A percentile compares a stretch with the other conserved stretches of the same genome.
phyloP scores from a whole-genome alignment of 208 protist genomes.

The Jaenimonas drosophilae region DNA sequence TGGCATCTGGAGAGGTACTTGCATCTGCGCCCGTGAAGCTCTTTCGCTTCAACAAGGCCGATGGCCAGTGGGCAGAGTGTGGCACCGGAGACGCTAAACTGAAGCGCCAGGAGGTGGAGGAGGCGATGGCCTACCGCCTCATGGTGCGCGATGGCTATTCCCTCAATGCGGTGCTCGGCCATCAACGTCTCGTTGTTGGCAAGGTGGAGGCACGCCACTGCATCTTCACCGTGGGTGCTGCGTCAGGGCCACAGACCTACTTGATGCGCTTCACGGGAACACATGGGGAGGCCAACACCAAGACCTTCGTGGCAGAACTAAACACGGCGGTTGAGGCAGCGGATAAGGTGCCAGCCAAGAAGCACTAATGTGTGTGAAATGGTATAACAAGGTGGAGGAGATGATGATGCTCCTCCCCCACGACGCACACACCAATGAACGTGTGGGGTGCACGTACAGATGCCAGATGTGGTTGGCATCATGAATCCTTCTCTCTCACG shows the following conservation, averaged over 20 bases:
- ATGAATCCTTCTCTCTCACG: too few species aligned
- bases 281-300: constrained; percentile 27
- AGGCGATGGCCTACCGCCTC: constrained; percentile 35
- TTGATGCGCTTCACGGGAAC: constrained; percentile 59
- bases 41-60: constrained; percentile 44
- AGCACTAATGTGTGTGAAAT: too few species aligned
- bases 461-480: too few species aligned
- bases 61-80: constrained; percentile 54
- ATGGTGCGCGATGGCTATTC: constrained; percentile 77
- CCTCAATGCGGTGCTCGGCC: constrained; percentile 41
- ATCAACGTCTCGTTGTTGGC: constrained; percentile 30
- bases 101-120: constrained; percentile 21
- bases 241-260: constrained; percentile 30
- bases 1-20: constrained; percentile 29
- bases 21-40: constrained; percentile 43
- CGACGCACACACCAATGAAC: too few species aligned
- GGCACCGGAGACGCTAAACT: constrained; percentile 62
- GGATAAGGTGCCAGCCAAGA: too few species aligned
- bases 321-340: constrained; percentile 12
- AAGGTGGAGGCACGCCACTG: constrained; percentile 40
- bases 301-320: constrained; percentile 38
- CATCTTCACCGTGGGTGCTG: constrained; percentile 30
- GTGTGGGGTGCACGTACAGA: too few species aligned
- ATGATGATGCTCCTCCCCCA: too few species aligned
- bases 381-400: too few species aligned